phyloP scores from a whole-genome alignment of 768 basidiomycete species.

The Boletellus sp. region DNA sequence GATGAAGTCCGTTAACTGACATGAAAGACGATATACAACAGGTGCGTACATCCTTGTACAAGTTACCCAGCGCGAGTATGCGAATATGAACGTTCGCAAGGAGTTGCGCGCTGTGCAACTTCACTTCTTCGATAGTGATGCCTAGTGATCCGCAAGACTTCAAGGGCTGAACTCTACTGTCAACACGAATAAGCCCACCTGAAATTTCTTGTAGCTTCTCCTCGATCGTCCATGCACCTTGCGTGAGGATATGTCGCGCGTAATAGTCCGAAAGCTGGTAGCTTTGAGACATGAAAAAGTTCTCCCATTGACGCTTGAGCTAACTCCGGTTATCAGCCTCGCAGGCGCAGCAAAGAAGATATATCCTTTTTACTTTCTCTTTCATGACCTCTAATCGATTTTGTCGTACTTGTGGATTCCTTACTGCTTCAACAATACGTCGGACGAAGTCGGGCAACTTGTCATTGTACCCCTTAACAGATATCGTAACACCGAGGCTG shows the following conservation, averaged over 20 bases:
- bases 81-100: slow-evolving; percentile 65
- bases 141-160: slow-evolving; percentile 38
- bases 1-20: slow-evolving; percentile 3
- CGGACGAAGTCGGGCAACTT: slow-evolving; percentile 74
- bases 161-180: neutral
- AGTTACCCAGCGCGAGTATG: slow-evolving; percentile 79
- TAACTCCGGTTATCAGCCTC: slow-evolving; percentile 27
- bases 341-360: neutral
- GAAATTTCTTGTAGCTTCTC: slow-evolving; percentile 76
- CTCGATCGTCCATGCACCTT: slow-evolving; percentile 69
- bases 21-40: neutral
- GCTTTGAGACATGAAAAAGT: slow-evolving; percentile 83
- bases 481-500: slow-evolving; percentile 62
- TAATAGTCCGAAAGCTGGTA: slow-evolving; percentile 79
- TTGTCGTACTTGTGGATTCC: slow-evolving; percentile 57
- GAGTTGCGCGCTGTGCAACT: slow-evolving; percentile 54
- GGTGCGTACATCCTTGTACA: slow-evolving; percentile 69
- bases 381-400: slow-evolving; percentile 77
- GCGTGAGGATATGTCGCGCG: slow-evolving; percentile 63
- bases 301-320: slow-evolving; percentile 77
- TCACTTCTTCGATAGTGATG: slow-evolving; percentile 67
- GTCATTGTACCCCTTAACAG: slow-evolving; percentile 86
- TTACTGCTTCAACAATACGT: slow-evolving; percentile 67
- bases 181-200: slow-evolving; percentile 43
- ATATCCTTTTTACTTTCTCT: slow-evolving; percentile 59